phyloP scores from a whole-genome alignment of 306 rosid genomes.

The Inga leiocalycina region DNA sequence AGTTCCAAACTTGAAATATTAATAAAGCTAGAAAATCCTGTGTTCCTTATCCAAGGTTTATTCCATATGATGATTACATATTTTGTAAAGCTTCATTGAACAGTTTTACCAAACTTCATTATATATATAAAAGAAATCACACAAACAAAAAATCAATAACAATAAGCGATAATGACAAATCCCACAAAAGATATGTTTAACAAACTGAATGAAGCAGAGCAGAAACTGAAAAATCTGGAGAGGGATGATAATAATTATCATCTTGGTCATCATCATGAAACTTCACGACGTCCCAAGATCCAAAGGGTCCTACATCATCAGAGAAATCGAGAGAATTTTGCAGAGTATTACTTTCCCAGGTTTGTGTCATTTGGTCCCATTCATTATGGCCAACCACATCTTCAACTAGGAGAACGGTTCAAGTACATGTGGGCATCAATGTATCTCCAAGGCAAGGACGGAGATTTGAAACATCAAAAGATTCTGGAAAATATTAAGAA shows the following conservation, averaged over 20 bases:
- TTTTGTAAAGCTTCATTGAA: neutral
- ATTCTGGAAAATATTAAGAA: neutral
- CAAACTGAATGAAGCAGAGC: neutral
- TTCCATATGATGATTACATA: neutral
- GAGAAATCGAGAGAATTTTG: neutral
- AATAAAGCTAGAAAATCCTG: neutral
- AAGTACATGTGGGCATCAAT: neutral
- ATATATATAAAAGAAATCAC: neutral
- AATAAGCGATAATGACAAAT: neutral
- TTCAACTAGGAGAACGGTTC: neutral
- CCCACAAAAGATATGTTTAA: neutral
- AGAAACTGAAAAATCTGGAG: neutral
- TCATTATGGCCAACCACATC: neutral
- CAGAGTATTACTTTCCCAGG: neutral
- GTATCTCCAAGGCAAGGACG: neutral
- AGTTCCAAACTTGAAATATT: constrained; percentile 4
- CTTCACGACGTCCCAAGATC: neutral
- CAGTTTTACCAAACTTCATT: neutral
- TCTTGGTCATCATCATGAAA: neutral
- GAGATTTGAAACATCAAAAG: neutral
- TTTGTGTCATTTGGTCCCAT: neutral
- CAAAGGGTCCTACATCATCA: neutral
- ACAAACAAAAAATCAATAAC: neutral
- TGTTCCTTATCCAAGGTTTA: neutral
- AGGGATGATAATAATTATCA: neutral